Percentiles rank a stretch among this genome's conserved stretches.
Conservation (phyloP, 2,329 filamentous ascomycete genomes). For the Alternaria consortialis region DNA sequence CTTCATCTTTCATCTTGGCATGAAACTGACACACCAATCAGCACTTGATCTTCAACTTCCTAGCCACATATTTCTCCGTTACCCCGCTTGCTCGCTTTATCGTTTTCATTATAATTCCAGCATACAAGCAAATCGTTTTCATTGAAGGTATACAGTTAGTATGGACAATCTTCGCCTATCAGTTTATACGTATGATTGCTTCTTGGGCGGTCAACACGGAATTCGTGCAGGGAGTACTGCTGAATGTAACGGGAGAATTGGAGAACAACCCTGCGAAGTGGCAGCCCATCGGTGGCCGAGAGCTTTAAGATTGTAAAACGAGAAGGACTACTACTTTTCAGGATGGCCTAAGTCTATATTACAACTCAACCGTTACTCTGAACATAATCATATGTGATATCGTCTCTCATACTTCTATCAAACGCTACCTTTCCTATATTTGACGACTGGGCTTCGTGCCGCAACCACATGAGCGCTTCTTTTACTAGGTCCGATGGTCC, state of each 20-base stretch:
- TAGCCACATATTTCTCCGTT: conserved; percentile 9
- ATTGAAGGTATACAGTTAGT: conserved; percentile 13
- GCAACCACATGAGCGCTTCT: conserved; percentile 2
- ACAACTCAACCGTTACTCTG: background rate
- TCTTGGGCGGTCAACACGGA: conserved; percentile 23
- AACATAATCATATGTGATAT: background rate
- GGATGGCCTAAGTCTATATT: background rate
- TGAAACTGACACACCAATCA: background rate
- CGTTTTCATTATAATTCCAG: conserved; percentile 20
- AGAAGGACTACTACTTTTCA: background rate
- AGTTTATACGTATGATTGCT: conserved; percentile 10
- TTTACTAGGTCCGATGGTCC: conserved; percentile 1
- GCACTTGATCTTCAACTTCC: conserved; percentile 6
- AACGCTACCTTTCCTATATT: background rate
- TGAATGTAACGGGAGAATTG: conserved; percentile 1
- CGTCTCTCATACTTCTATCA: background rate
- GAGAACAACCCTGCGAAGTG: background rate
- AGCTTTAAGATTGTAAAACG: background rate
- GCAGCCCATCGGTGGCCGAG: background rate
- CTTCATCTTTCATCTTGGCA: background rate
- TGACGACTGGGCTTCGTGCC: background rate
- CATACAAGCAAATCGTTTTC: conserved; percentile 27
- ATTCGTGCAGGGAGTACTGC: conserved; percentile 10
- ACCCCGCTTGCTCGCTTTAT: conserved; percentile 10
- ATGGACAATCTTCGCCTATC: conserved; percentile 10